Conservation (phyloP, 1,284 basidiomycete species). For the Puccinia horiana region DNA sequence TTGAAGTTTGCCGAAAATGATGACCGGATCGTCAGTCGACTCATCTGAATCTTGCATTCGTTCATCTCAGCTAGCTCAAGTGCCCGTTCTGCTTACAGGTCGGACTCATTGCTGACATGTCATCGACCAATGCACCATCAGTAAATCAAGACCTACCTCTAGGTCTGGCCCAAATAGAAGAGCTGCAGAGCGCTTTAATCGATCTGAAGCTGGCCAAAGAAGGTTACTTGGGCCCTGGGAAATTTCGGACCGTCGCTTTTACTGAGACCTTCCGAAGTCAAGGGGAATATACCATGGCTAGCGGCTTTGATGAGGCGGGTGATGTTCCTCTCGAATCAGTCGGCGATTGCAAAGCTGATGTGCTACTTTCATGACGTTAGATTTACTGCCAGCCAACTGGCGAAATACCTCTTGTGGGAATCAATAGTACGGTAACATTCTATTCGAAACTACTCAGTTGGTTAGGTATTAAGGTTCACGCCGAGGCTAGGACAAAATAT, state of each 20-base stretch:
- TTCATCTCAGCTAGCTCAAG: neutral
- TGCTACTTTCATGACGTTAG: constrained; percentile 6
- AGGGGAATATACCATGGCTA: constrained; percentile 53
- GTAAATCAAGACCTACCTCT: constrained; percentile 56
- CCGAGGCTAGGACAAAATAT: constrained; percentile 60
- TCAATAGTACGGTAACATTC: constrained; percentile 56
- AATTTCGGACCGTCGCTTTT: constrained; percentile 59
- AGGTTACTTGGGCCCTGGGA: constrained; percentile 55
- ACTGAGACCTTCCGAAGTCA: constrained; percentile 60
- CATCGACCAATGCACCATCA: constrained; percentile 57
- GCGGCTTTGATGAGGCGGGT: constrained; percentile 59
- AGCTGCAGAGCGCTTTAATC: constrained; percentile 59
- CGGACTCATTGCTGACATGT: constrained; percentile 61
- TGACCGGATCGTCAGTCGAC: constrained; percentile 56
- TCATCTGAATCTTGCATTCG: neutral
- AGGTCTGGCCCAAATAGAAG: constrained; percentile 61
- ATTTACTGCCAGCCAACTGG: constrained; percentile 61
- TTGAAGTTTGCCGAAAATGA: constrained; percentile 59
- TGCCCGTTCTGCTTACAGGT: constrained; percentile 51
- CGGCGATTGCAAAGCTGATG: neutral
- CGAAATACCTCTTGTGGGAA: constrained; percentile 59
- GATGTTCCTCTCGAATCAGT: neutral
- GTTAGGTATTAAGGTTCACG: constrained; percentile 60
- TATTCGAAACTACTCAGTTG: constrained; percentile 59
- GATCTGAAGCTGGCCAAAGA: constrained; percentile 59